Percentiles rank a stretch among this genome's conserved stretches.
These are phyloP conservation scores for Fraxinus nigra DNA, from an alignment of 305 asterid species.

Conservation along the genomic window DNA sequence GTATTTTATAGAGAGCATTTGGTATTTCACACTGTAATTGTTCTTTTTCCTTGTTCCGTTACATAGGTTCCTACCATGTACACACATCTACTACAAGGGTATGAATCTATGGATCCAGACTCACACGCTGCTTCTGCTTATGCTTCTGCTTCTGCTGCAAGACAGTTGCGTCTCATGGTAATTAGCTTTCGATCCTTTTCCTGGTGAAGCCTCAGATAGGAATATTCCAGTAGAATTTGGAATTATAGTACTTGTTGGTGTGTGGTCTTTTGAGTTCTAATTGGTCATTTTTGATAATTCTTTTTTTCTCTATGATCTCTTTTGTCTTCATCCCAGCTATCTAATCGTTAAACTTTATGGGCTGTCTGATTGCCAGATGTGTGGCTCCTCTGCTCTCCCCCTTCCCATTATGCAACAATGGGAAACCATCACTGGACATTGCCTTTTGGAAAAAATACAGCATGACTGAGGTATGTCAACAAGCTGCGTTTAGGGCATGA, in stretches of 20 bases:
- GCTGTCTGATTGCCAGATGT: conserved; percentile 58
- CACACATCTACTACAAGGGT: conserved; percentile 89
- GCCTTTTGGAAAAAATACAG: conserved; percentile 87
- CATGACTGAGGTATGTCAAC: conserved; percentile 77
- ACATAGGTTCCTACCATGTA: conserved; percentile 91
- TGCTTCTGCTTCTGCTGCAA: no score
- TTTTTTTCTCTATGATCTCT: not conserved
- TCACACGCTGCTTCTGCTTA: conserved; percentile 61
- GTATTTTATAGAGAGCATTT: not conserved
- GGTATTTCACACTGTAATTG: not conserved
- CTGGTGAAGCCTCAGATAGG: not conserved
- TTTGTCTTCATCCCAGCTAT: not conserved
- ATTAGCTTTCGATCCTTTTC: conserved; percentile 21
- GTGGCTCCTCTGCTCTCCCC: conserved; percentile 98
- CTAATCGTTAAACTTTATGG: conserved; percentile 10
- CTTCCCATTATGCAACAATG: conserved; percentile 94
- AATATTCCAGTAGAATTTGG: not conserved
- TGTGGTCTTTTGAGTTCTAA: not conserved
- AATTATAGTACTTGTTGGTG: not conserved
- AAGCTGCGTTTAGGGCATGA: not conserved
- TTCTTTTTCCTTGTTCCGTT: not conserved
- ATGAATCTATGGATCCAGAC: conserved; percentile 79
- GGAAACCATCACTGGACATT: conserved; percentile 90
- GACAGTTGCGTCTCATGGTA: conserved; percentile 90
- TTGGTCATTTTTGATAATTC: not conserved